phyloP scores from a whole-genome alignment of 2,329 filamentous ascomycete species.

The Trichoderma arundinaceum region DNA sequence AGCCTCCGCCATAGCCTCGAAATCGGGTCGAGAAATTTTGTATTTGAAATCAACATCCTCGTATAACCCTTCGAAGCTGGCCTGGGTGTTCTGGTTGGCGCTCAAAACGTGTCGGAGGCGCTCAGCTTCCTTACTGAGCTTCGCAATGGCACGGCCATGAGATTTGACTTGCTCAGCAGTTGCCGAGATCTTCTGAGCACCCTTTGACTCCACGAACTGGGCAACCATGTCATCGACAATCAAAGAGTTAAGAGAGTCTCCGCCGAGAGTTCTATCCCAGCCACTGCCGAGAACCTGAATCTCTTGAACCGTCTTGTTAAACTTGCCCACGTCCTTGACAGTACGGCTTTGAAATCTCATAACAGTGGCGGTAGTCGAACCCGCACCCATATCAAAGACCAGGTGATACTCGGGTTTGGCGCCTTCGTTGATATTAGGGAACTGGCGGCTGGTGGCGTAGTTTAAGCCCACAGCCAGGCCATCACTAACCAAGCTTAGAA shows the following conservation, averaged over 20 bases:
- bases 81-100: constrained; percentile 82
- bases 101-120: constrained; percentile 86
- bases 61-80: constrained; percentile 86
- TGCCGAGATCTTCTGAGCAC: constrained; percentile 68
- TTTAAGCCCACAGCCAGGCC: constrained; percentile 92
- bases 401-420: constrained; percentile 89
- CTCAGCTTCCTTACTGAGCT: constrained; percentile 92
- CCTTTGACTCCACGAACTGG: constrained; percentile 74
- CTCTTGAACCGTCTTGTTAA: constrained; percentile 96
- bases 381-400: constrained; percentile 97
- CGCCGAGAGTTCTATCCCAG: constrained; percentile 89
- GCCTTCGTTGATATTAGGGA: constrained; percentile 81
- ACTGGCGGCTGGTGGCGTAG: constrained; percentile 90
- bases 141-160: constrained; percentile 85
- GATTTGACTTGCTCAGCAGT: constrained; percentile 67
- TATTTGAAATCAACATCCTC: constrained; percentile 94
- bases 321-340: constrained; percentile 90
- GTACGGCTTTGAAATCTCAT: constrained; percentile 86
- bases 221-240: constrained; percentile 88
- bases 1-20: constrained; percentile 76
- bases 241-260: constrained; percentile 84
- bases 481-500: constrained; percentile 85
- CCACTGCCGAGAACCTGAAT: constrained; percentile 85
- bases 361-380: constrained; percentile 88
- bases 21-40: constrained; percentile 78